Evolutionary conservation across 768 basidiomycete species (phyloP).

Genomic region (Podaxis sp.): DNA sequence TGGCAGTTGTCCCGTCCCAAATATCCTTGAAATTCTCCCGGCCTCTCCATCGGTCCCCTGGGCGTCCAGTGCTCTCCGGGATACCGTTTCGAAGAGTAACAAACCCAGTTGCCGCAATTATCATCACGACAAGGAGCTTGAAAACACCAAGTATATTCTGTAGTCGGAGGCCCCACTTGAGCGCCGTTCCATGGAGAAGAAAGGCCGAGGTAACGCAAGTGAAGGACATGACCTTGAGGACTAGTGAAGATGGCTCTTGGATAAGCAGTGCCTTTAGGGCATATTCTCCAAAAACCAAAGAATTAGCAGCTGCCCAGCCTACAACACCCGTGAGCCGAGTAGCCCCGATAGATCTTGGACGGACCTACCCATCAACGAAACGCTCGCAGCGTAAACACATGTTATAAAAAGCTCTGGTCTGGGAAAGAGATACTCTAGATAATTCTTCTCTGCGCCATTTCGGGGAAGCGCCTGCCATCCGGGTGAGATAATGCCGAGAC

Average conservation of each 20-base stretch:
- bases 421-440: slow-evolving; percentile 60
- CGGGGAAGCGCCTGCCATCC: slow-evolving; percentile 47
- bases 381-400: slow-evolving; percentile 54
- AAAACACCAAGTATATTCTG: slow-evolving; percentile 62
- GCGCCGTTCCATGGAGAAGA: slow-evolving; percentile 40
- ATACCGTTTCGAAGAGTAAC: slow-evolving; percentile 36
- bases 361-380: slow-evolving; percentile 40
- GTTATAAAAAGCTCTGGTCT: slow-evolving; percentile 55
- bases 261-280: slow-evolving; percentile 27
- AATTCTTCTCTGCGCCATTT: slow-evolving; percentile 73
- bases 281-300: slow-evolving; percentile 62
- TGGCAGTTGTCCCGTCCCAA: slow-evolving; percentile 43
- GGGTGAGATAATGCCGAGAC: not conserved
- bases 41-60: slow-evolving; percentile 30
- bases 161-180: slow-evolving; percentile 56
- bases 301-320: slow-evolving; percentile 43
- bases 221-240: slow-evolving; percentile 34
- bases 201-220: slow-evolving; percentile 35
- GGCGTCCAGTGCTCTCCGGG: slow-evolving; percentile 21
- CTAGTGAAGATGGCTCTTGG: slow-evolving; percentile 20
- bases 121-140: slow-evolving; percentile 48
- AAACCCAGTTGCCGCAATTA: slow-evolving; percentile 49
- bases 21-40: slow-evolving; percentile 31
- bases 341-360: not conserved
- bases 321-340: not conserved